phyloP scores from a whole-genome alignment of 768 basidiomycete genomes.

The Leccinellum luteum region DNA sequence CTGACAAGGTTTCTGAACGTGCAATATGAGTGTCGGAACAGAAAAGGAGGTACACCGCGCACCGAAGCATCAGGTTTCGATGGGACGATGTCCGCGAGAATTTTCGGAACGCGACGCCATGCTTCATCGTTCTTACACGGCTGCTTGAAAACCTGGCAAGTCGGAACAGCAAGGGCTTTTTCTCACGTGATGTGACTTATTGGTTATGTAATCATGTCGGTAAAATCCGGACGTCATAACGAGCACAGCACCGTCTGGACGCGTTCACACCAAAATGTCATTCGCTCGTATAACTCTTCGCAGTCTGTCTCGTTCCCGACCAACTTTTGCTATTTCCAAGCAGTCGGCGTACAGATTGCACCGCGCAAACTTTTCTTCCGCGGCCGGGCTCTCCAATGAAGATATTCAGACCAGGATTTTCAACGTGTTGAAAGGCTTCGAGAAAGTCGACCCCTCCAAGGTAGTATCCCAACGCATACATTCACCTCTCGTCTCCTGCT shows the following conservation, averaged over 20 bases:
- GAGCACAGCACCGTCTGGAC: constrained; percentile 5
- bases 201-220: constrained; percentile 20
- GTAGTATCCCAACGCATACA: constrained; percentile 7
- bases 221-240: constrained; percentile 22
- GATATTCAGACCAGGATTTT: constrained; percentile 27
- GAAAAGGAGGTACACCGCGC: constrained; percentile 11
- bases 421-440: constrained; percentile 30
- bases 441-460: constrained; percentile 30
- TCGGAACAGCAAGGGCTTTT: not conserved
- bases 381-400: constrained; percentile 23
- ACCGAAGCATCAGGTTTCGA: constrained; percentile 92
- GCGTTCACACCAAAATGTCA: constrained; percentile 33
- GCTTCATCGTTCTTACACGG: constrained; percentile 48
- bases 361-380: constrained; percentile 31
- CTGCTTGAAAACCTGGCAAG: not conserved
- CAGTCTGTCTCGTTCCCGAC: constrained; percentile 26
- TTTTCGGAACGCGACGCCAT: constrained; percentile 90
- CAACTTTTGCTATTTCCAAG: constrained; percentile 30
- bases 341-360: constrained; percentile 28
- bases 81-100: constrained; percentile 91
- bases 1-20: constrained; percentile 82
- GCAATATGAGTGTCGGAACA: constrained; percentile 5
- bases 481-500: constrained; percentile 14
- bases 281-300: constrained; percentile 34
- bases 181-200: constrained; percentile 2